Conservation (phyloP, 768 basidiomycete species). For the Suillus placidus region DNA sequence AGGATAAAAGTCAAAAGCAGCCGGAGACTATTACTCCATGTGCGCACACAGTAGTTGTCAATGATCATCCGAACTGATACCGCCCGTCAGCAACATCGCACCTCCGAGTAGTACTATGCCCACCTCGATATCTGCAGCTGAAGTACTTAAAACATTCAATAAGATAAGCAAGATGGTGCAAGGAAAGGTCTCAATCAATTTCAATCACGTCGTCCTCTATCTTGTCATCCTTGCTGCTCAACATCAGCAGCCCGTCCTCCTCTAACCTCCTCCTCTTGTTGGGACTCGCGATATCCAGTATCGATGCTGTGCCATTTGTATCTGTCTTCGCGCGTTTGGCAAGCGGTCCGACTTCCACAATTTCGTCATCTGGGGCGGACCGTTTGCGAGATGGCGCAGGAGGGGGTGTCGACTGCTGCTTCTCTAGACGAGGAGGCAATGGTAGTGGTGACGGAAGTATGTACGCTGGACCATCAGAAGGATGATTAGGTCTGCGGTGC, state of each 20-base stretch:
- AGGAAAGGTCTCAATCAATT: constrained; percentile 46
- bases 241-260: constrained; percentile 71
- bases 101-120: not conserved
- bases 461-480: constrained; percentile 51
- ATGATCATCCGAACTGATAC: not conserved
- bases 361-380: constrained; percentile 57
- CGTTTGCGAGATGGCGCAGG: constrained; percentile 59
- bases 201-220: constrained; percentile 59
- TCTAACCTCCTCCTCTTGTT: constrained; percentile 69
- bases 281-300: constrained; percentile 44
- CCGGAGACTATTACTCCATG: not conserved
- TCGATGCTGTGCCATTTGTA: constrained; percentile 30
- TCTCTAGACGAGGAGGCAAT: constrained; percentile 45
- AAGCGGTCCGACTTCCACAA: constrained; percentile 57
- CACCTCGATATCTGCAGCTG: not conserved
- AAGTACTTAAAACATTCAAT: not conserved
- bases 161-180: constrained; percentile 11
- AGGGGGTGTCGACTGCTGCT: constrained; percentile 44
- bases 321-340: constrained; percentile 54
- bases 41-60: not conserved
- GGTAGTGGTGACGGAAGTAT: constrained; percentile 71
- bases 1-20: not conserved
- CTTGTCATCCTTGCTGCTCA: constrained; percentile 59
- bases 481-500: constrained; percentile 54
- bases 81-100: not conserved